Evolutionary conservation across 768 basidiomycete species (phyloP).

Genomic region (Boletus rex-veris): DNA sequence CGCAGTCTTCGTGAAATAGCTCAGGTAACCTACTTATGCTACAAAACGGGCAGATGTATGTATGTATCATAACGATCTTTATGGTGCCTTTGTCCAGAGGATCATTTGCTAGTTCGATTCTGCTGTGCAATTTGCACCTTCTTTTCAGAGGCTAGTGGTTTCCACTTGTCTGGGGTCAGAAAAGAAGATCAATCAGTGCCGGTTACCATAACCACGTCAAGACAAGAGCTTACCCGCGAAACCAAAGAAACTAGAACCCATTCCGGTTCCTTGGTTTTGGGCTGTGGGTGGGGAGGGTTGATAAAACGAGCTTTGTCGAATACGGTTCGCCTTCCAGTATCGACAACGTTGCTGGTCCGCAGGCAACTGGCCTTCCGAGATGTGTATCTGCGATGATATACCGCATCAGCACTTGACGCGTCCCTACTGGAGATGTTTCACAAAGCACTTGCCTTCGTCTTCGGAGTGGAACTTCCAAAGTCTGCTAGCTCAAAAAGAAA

Average conservation of each 20-base stretch:
- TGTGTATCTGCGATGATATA: slow-evolving; percentile 14
- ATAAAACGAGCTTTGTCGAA: slow-evolving; percentile 29
- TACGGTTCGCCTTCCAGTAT: slow-evolving; percentile 30
- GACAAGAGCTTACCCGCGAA: slow-evolving; percentile 18
- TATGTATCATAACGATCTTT: background rate
- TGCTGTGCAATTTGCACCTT: slow-evolving; percentile 18
- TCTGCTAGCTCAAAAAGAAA: slow-evolving; percentile 27
- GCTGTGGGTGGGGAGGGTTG: slow-evolving; percentile 17
- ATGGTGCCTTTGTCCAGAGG: background rate
- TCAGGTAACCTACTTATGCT: background rate
- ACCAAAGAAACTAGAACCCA: slow-evolving; percentile 17
- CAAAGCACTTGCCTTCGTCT: slow-evolving; percentile 25
- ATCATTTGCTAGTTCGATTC: slow-evolving; percentile 6
- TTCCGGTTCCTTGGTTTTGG: slow-evolving; percentile 10
- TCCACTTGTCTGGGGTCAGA: slow-evolving; percentile 23
- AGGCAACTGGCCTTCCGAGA: slow-evolving; percentile 23
- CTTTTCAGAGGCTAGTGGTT: slow-evolving; percentile 15
- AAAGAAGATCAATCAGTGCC: background rate
- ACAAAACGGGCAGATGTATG: background rate
- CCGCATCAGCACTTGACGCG: background rate
- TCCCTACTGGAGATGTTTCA: background rate
- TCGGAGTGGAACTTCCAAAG: slow-evolving; percentile 24
- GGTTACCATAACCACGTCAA: background rate
- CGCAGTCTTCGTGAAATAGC: background rate
- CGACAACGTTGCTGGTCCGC: slow-evolving; percentile 27